Evolutionary conservation across 1,139 yeast genomes (phyloP).

Genomic region (Saccharomyces hybrid): DNA sequence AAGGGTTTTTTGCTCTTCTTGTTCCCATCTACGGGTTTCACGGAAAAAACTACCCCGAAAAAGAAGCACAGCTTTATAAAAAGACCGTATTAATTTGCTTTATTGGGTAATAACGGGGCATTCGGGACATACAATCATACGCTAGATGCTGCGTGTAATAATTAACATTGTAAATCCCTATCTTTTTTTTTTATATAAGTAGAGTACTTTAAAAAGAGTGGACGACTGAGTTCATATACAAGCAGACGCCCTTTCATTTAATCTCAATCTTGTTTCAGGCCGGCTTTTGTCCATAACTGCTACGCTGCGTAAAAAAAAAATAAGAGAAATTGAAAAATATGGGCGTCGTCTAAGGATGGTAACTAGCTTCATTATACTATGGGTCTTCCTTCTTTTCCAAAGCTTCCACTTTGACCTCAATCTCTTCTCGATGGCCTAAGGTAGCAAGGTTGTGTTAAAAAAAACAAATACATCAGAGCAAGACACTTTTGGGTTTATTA

Average conservation of each 20-base stretch:
- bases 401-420: not conserved
- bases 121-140: not conserved
- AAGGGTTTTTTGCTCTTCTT: not conserved
- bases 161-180: not conserved
- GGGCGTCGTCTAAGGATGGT: not conserved
- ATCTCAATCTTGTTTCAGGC: not conserved
- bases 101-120: not conserved
- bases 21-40: not conserved
- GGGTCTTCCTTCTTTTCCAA: not conserved
- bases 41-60: not conserved
- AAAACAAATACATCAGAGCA: not conserved
- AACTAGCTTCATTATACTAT: not conserved
- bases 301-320: not conserved
- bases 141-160: not conserved
- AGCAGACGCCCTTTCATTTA: not conserved
- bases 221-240: not conserved
- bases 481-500: not conserved
- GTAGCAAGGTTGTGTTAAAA: not conserved
- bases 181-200: not conserved
- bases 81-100: conserved; percentile 31
- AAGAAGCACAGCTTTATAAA: not conserved
- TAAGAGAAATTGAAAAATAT: not conserved
- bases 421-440: not conserved
- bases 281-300: not conserved
- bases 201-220: not conserved